Conservation (phyloP, 2,329 filamentous ascomycete species). For the Aspergillus sp. region DNA sequence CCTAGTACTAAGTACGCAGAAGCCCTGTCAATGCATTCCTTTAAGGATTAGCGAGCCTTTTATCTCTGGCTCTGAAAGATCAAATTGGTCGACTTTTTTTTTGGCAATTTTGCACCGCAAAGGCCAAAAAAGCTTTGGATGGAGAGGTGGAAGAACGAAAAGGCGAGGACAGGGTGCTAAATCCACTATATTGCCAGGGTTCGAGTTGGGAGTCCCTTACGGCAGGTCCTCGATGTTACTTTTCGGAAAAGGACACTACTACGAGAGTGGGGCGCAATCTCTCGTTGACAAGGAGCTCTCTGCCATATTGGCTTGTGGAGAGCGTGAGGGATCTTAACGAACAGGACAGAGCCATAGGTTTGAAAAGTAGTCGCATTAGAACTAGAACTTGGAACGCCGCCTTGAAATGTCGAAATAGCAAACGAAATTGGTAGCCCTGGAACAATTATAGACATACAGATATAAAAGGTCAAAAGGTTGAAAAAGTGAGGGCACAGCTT, state of each 20-base stretch:
- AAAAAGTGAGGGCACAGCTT: background rate
- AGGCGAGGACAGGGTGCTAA: background rate
- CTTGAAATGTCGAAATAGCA: conserved; percentile 6
- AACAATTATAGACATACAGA: conserved; percentile 20
- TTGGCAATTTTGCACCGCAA: too few relatives aligned
- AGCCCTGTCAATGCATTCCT: too few relatives aligned
- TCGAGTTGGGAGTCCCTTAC: background rate
- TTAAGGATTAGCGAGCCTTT: too few relatives aligned
- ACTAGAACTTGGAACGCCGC: conserved; percentile 10
- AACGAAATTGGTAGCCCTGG: conserved; percentile 10
- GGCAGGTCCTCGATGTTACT: background rate
- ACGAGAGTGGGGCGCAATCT: too few relatives aligned
- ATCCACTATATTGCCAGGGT: background rate
- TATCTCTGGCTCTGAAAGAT: too few relatives aligned
- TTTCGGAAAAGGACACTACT: too few relatives aligned
- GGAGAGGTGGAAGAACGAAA: background rate
- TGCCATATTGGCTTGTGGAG: background rate
- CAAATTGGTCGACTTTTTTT: too few relatives aligned
- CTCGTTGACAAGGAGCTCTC: too few relatives aligned
- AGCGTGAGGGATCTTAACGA: background rate
- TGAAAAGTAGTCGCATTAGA: background rate
- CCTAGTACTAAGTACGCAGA: too few relatives aligned
- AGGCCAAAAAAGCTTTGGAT: background rate
- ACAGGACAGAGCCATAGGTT: background rate
- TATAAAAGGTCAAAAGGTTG: conserved; percentile 10